Evolutionary conservation across 192 early-diverging fungal species (phyloP).

Genomic region (Podila epigama): DNA sequence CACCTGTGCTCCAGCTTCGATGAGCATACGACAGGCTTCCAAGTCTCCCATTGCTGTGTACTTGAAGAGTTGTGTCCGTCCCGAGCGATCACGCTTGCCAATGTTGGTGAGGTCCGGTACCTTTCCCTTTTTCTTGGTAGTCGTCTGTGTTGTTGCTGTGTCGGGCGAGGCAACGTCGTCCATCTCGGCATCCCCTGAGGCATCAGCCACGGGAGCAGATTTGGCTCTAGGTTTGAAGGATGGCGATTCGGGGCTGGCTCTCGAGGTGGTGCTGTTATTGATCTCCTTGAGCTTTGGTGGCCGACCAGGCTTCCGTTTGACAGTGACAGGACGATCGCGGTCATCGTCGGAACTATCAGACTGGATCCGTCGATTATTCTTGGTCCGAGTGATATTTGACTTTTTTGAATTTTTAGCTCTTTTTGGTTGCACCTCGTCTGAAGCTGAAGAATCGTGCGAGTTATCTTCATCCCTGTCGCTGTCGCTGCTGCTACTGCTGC

Average conservation of each 20-base stretch:
- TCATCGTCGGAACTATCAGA: constrained; percentile 36
- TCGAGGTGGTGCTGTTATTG: background rate
- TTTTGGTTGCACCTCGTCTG: constrained; percentile 19
- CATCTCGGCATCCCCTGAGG: background rate
- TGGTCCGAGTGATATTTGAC: background rate
- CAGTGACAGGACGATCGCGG: background rate
- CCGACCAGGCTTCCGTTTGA: constrained; percentile 29
- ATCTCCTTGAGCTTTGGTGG: constrained; percentile 25
- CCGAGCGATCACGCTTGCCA: constrained; percentile 54
- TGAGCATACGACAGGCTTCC: constrained; percentile 57
- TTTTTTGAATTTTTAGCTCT: background rate
- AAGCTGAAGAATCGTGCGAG: constrained; percentile 4
- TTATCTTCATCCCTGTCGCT: constrained; percentile 7
- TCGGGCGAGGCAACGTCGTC: background rate
- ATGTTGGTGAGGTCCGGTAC: constrained; percentile 35
- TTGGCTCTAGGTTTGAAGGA: background rate
- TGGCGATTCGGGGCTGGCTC: constrained; percentile 12
- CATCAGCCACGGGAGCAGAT: too few species aligned
- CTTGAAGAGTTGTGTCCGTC: constrained; percentile 59
- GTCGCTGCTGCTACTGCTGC: too few species aligned
- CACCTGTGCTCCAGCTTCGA: constrained; percentile 68
- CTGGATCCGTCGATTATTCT: constrained; percentile 29
- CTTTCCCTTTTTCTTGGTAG: constrained; percentile 28
- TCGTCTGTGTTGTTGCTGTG: constrained; percentile 1
- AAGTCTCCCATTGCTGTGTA: constrained; percentile 63